phyloP scores from a whole-genome alignment of 2,329 filamentous ascomycete genomes.

The Xylariaceae sp. region DNA sequence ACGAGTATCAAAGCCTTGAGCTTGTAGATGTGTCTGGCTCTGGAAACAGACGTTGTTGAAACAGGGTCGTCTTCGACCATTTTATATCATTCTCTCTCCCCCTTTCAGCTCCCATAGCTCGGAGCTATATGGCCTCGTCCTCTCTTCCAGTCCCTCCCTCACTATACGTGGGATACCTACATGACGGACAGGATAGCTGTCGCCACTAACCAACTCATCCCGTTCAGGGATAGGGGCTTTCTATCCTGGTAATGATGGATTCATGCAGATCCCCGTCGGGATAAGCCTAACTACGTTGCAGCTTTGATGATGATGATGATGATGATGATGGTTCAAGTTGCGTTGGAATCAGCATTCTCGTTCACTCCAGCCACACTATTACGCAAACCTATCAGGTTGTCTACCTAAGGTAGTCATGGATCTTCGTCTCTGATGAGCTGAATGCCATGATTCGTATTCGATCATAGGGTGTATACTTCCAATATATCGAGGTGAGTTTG shows the following conservation, averaged over 20 bases:
- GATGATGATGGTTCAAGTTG: conserved; percentile 14
- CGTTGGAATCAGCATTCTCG: conserved; percentile 6
- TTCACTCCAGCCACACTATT: conserved; percentile 12
- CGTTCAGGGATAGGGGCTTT: conserved; percentile 5
- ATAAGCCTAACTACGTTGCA: conserved; percentile 16
- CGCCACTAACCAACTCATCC: conserved; percentile 2
- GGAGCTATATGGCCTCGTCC: neutral
- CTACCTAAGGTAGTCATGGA: neutral
- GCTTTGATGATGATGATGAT: neutral
- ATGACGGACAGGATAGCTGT: neutral
- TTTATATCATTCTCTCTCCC: conserved; percentile 15
- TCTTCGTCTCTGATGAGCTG: neutral
- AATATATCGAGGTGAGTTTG: conserved; percentile 1
- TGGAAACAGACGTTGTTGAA: neutral
- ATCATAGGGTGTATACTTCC: neutral
- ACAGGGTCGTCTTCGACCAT: conserved; percentile 3
- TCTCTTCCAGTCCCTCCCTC: conserved; percentile 14
- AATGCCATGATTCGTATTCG: neutral
- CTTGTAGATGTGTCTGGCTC: conserved; percentile 7
- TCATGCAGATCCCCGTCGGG: conserved; percentile 26
- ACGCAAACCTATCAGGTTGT: conserved; percentile 7
- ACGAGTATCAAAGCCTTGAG: conserved; percentile 25
- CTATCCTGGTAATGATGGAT: conserved; percentile 13
- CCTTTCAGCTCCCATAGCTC: neutral
- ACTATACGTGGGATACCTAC: neutral